These are phyloP conservation scores for Talaromyces adpressus DNA, from an alignment of 495 filamentous ascomycete species.

Conservation along the genomic window DNA sequence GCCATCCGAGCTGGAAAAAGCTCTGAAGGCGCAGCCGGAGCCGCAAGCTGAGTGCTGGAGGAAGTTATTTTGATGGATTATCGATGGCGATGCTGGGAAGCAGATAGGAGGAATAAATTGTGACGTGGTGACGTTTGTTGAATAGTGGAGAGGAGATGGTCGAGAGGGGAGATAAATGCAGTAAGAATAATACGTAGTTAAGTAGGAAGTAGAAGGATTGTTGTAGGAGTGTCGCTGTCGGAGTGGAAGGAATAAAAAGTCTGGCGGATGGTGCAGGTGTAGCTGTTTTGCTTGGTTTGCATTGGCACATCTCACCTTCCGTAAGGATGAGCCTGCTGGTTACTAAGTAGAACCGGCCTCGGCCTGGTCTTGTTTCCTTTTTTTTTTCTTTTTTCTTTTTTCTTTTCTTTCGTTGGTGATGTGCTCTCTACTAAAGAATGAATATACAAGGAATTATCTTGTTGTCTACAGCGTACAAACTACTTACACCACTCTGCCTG, in stretches of 20 bases:
- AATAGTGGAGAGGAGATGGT: not conserved
- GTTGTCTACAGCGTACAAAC: not conserved
- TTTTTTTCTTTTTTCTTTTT: not conserved
- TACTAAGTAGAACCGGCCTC: not conserved
- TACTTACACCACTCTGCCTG: too few species aligned
- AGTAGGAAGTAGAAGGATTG: not conserved
- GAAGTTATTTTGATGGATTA: constrained; percentile 1
- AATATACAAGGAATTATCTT: not conserved
- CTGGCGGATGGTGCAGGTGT: not conserved
- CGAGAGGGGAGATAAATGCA: constrained; percentile 5
- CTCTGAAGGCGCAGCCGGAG: constrained; percentile 31
- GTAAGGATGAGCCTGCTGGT: constrained; percentile 15
- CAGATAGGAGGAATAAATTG: not conserved
- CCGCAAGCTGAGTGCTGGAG: constrained; percentile 9
- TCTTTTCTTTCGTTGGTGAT: not conserved
- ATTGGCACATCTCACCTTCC: constrained; percentile 39
- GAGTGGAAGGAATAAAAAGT: not conserved
- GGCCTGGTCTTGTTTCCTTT: not conserved
- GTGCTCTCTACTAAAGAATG: not conserved
- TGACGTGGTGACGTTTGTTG: not conserved
- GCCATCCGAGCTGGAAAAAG: constrained; percentile 34
- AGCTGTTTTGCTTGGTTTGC: constrained; percentile 4
- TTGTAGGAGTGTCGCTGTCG: not conserved
- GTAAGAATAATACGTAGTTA: not conserved
- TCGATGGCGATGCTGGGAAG: not conserved